phyloP scores from a whole-genome alignment of 768 basidiomycete genomes.

The Tricholoma sp. region DNA sequence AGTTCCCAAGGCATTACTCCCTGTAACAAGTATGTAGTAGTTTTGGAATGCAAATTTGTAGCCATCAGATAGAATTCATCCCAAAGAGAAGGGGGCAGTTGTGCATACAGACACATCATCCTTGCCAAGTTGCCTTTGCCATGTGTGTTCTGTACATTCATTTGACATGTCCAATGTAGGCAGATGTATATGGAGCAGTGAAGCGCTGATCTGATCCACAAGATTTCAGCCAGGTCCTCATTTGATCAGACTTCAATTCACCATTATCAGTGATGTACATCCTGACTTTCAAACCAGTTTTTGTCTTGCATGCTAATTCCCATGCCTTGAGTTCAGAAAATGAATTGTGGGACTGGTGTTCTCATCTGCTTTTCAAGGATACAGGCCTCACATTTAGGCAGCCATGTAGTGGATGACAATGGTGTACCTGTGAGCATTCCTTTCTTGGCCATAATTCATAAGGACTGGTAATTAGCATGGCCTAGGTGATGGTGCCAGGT shows the following conservation, averaged over 20 bases:
- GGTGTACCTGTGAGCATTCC: conserved; percentile 23
- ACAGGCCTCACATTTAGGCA: conserved; percentile 28
- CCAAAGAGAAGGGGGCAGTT: too few relatives aligned
- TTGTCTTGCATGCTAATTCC: conserved; percentile 17
- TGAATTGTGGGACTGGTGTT: conserved; percentile 23
- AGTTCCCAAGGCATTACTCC: conserved; percentile 17
- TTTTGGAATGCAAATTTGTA: conserved; percentile 7
- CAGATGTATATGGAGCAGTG: conserved; percentile 25
- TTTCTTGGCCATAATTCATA: conserved; percentile 1
- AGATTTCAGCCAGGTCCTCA: conserved; percentile 9
- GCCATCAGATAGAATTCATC: conserved; percentile 25
- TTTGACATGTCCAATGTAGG: conserved; percentile 30
- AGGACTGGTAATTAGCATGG: conserved; percentile 2
- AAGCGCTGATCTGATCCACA: conserved; percentile 11
- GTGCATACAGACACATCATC: too few relatives aligned
- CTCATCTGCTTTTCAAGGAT: conserved; percentile 34
- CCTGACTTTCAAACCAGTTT: conserved; percentile 13
- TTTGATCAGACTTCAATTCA: conserved; percentile 14
- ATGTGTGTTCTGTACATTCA: conserved; percentile 25
- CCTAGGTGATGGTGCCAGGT: conserved; percentile 10
- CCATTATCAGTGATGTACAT: conserved; percentile 16
- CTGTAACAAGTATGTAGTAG: background rate
- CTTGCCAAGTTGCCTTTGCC: conserved; percentile 18
- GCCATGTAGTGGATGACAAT: conserved; percentile 12
- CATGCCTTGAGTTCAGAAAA: conserved; percentile 22